Evolutionary conservation across 495 filamentous ascomycete genomes (phyloP), one percentile per base, ranked within the genome.

Genomic region (Penicillium egyptiacum): DNA sequence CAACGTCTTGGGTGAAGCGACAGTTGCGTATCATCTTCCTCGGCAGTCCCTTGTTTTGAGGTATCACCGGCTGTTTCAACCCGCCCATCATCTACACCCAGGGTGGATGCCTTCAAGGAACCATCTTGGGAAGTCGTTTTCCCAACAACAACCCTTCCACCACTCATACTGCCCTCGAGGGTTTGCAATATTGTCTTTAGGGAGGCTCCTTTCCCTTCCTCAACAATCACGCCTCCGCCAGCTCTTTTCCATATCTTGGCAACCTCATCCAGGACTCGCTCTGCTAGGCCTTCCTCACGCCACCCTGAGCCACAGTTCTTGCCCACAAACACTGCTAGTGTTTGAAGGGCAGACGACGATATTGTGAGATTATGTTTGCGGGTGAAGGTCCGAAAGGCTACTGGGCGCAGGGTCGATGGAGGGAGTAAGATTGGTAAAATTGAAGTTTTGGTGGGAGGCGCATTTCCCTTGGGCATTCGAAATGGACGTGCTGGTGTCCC

Each of bases 301-400:
- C 94, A 98, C 85, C 87, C 92, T 37, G 91, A 88, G 44, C 94
- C 94, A 68, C 94, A 98, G 69, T 96, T 87, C 49, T 87, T 88
- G 12, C 94, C 94, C 37, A 98, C 88, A 66, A 98, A 98, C 0
- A 82, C 80, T 12, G 95, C 92, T 22, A 98, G 78, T 10, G 86
- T 83, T 69, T 91, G 84, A 1, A 98, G 79, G 0, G 94, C 90
- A 9, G 91, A 82, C 0, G 93, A 93, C 4, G 90, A 96, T 39
- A 98, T 86, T 0, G 92, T 98, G 37, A 98, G 79, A 68, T 92
- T 93, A 72, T 98, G 91, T 65, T 98, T 98, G 74, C 96, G 96
- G 7, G 94, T 98, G 61, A 98, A 95, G 0, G 90, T 93, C 39
- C 94, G 88, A 69, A 98, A 98, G 40, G 94, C 94, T 33, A 97